Evolutionary conservation across 2,329 filamentous ascomycete species (phyloP).

Genomic region (Aspergillus phoenicis): DNA sequence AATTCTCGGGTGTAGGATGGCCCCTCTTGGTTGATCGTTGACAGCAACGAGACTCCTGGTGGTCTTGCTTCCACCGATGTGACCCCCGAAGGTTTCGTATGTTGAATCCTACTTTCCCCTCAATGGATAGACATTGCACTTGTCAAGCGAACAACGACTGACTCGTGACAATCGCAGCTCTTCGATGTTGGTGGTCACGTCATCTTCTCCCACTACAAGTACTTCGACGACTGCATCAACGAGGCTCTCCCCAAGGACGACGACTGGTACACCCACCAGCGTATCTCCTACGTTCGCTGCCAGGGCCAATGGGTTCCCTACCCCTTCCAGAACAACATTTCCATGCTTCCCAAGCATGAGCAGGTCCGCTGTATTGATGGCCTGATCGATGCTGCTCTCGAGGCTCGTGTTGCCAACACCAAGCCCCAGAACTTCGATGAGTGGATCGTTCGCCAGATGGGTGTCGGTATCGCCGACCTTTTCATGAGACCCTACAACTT

Average conservation of each 20-base stretch:
- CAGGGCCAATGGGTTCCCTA: constrained; percentile 96
- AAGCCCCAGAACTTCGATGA: constrained; percentile 98
- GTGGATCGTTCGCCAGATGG: constrained; percentile 94
- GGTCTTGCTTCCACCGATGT: constrained; percentile 94
- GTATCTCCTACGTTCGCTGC: constrained; percentile 98
- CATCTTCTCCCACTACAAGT: constrained; percentile 99
- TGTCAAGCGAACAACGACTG: background rate
- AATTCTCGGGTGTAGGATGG: constrained; percentile 64
- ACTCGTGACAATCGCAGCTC: constrained; percentile 60
- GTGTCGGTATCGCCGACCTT: constrained; percentile 82
- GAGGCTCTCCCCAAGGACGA: constrained; percentile 91
- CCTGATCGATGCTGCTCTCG: constrained; percentile 90
- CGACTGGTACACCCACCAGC: constrained; percentile 98
- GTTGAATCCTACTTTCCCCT: constrained; percentile 46
- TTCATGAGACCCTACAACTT: constrained; percentile 99
- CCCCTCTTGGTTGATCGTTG: constrained; percentile 94
- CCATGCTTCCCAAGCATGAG: constrained; percentile 95
- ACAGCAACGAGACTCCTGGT: constrained; percentile 87
- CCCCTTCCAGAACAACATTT: constrained; percentile 99
- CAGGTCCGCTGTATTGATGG: constrained; percentile 93
- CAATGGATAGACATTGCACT: background rate
- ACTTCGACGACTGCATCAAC: constrained; percentile 98
- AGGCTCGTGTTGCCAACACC: constrained; percentile 79
- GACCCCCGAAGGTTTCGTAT: constrained; percentile 94
- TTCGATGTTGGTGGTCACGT: constrained; percentile 98